phyloP scores from a whole-genome alignment of 2,329 filamentous ascomycete species.

The Calycina marina region DNA sequence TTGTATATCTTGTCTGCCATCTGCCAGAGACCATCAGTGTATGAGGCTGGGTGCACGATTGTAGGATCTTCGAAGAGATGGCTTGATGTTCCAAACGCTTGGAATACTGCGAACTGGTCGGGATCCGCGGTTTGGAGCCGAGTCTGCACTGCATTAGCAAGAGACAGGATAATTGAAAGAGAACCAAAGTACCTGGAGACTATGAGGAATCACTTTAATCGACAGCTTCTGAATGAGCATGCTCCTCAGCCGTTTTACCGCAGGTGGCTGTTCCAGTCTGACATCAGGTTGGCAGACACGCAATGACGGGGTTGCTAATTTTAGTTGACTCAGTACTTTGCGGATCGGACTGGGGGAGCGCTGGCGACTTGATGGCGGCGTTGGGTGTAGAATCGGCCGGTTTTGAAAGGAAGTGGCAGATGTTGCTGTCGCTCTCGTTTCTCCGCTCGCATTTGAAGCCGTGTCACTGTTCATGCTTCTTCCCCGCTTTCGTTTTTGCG shows the following conservation, averaged over 20 bases:
- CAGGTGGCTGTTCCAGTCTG: slow-evolving; percentile 6
- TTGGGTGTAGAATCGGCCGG: slow-evolving; percentile 6
- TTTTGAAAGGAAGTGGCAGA: slow-evolving; percentile 8
- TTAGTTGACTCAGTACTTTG: slow-evolving; percentile 8
- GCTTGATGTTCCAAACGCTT: slow-evolving; percentile 6
- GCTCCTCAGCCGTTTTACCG: slow-evolving; percentile 7
- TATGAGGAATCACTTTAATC: slow-evolving; percentile 8
- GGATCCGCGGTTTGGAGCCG: slow-evolving; percentile 8
- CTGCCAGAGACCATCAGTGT: slow-evolving; percentile 8
- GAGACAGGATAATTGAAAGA: slow-evolving; percentile 2
- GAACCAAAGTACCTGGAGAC: slow-evolving; percentile 6
- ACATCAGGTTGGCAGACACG: slow-evolving; percentile 9
- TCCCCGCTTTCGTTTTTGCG: slow-evolving; percentile 4
- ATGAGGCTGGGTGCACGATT: slow-evolving; percentile 4
- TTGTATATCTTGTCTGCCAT: slow-evolving; percentile 10
- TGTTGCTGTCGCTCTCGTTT: slow-evolving; percentile 4
- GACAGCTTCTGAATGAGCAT: slow-evolving; percentile 8
- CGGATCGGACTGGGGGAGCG: slow-evolving; percentile 6
- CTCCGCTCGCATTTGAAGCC: slow-evolving; percentile 7
- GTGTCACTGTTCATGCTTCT: slow-evolving; percentile 7
- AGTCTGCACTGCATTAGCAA: slow-evolving; percentile 8
- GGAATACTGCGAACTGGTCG: no score
- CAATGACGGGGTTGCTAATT: slow-evolving; percentile 7
- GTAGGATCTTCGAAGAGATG: slow-evolving; percentile 8
- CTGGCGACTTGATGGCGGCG: slow-evolving; percentile 8